Evolutionary conservation across 257 asterid species (phyloP).

Genomic region (Cynanchum wilfordii): DNA sequence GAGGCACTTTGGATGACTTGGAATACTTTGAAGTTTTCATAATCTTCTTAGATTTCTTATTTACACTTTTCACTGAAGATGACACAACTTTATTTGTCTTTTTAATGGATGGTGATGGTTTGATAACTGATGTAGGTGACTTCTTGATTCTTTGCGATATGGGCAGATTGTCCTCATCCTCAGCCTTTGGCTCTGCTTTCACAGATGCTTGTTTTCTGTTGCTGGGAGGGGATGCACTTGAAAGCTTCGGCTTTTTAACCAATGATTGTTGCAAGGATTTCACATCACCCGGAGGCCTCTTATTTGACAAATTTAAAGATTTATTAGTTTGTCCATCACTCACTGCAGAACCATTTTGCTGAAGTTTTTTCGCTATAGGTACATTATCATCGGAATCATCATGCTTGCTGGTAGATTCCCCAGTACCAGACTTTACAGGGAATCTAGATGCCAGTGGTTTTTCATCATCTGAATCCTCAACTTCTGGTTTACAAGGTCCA

Average conservation of each 20-base stretch:
- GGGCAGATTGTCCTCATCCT: constrained; percentile 74
- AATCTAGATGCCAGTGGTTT: constrained; percentile 55
- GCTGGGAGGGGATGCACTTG: constrained; percentile 33
- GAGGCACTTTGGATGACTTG: constrained; percentile 71
- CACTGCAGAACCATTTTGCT: constrained; percentile 61
- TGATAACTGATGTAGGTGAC: constrained; percentile 40
- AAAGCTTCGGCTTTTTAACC: constrained; percentile 63
- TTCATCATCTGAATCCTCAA: constrained; percentile 83
- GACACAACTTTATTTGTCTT: constrained; percentile 37
- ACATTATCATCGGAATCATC: constrained; percentile 41
- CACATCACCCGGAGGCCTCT: constrained; percentile 54
- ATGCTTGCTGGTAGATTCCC: constrained; percentile 39
- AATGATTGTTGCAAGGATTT: constrained; percentile 42
- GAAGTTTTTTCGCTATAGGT: constrained; percentile 37
- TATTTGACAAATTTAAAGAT: constrained; percentile 47
- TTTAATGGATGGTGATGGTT: constrained; percentile 36
- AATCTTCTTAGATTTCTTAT: constrained; percentile 49
- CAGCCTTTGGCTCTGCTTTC: constrained; percentile 55
- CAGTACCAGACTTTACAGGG: constrained; percentile 31
- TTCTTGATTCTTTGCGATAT: constrained; percentile 63
- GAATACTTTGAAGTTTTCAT: constrained; percentile 55
- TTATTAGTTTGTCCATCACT: constrained; percentile 28
- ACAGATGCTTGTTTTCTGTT: constrained; percentile 36
- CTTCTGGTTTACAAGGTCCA: constrained; percentile 36
- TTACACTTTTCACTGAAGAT: constrained; percentile 35